Evolutionary conservation across 2,329 filamentous ascomycete genomes (phyloP), one percentile per base, ranked within the genome.

Genomic region (Phoma herbarum): DNA sequence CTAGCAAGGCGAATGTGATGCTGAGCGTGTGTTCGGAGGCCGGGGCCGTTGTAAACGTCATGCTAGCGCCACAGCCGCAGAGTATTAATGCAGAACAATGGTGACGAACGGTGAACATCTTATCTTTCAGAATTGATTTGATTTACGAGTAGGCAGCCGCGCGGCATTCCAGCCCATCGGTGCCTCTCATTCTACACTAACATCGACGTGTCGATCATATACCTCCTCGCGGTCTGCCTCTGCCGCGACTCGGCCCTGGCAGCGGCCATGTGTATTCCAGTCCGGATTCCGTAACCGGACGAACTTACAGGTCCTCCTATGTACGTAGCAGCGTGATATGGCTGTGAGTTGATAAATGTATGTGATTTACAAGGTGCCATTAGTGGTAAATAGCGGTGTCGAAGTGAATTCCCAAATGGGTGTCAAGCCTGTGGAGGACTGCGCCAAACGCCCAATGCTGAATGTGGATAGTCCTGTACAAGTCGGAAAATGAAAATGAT

Each of bases 261-360:
- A 46, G 45, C 23, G 46, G 31, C 41, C 10, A 25, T 59, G 45
- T 59, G 41, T 59, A 59, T 51, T 59, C 50, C 46, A 59, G 28
- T 22, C 50, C 50, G 22, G 39, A 16, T 42, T 25, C 26, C 46
- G 7, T 54, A 5, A 45, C 22, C 46, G 41, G 50, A 51, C 42
- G 56, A 59, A 18, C 23, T 14, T 49, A 4, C 42, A 25, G 2
- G 37, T 52, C 52, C 37, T 57, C 18, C n/a, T 58, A 61, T 61
- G 59, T 60, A 60, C 58, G 43, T 60, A 60, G 45, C 58, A 52
- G 53, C 58, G 26, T 50, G 16, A 41, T 47, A 48, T 35, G 9
- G 43, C 58, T 49, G 41, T 52, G 26, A 33, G 22, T 48, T 33
- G 39, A 50, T 33, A 46, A 47, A 16, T 57, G 45, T 49, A 45